A percentile compares a stretch with the other conserved stretches of the same genome.
Evolutionary conservation across 2,329 filamentous ascomycete species (phyloP).

Genomic region (Pseudogymnoascus sp.): DNA sequence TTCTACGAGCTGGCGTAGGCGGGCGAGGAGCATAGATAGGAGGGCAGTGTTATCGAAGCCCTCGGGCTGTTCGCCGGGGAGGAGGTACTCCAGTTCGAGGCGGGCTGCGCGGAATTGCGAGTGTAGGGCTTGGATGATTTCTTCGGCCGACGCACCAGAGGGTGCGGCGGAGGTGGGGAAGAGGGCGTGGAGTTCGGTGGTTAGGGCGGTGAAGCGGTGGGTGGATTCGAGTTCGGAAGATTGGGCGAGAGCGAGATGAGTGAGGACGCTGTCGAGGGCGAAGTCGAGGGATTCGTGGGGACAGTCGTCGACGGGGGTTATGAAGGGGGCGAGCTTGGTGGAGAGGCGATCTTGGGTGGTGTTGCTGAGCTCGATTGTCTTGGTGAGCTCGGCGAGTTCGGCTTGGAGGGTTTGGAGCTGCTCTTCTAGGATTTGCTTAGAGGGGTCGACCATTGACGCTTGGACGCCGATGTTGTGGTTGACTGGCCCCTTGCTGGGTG

Average conservation of each 20-base stretch:
- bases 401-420: constrained; percentile 23
- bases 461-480: constrained; percentile 1
- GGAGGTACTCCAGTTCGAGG: constrained; percentile 55
- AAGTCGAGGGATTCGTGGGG: constrained; percentile 24
- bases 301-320: constrained; percentile 20
- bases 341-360: constrained; percentile 23
- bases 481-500: constrained; percentile 16
- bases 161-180: constrained; percentile 43
- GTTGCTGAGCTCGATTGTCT: constrained; percentile 22
- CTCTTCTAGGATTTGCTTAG: constrained; percentile 20
- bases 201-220: constrained; percentile 43
- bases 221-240: constrained; percentile 27
- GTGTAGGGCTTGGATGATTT: constrained; percentile 31
- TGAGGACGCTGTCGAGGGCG: constrained; percentile 27
- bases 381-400: constrained; percentile 22
- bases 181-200: constrained; percentile 38
- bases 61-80: constrained; percentile 48
- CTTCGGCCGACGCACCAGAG: constrained; percentile 31
- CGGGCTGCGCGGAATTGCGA: constrained; percentile 47
- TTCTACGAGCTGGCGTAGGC: constrained; percentile 43
- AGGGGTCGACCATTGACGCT: constrained; percentile 19
- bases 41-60: constrained; percentile 43
- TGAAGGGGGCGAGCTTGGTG: constrained; percentile 21
- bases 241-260: constrained; percentile 27
- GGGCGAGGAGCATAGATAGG: constrained; percentile 45